Evolutionary conservation across 495 filamentous ascomycete species (phyloP).

Genomic region (Xylaria flabelliformis): DNA sequence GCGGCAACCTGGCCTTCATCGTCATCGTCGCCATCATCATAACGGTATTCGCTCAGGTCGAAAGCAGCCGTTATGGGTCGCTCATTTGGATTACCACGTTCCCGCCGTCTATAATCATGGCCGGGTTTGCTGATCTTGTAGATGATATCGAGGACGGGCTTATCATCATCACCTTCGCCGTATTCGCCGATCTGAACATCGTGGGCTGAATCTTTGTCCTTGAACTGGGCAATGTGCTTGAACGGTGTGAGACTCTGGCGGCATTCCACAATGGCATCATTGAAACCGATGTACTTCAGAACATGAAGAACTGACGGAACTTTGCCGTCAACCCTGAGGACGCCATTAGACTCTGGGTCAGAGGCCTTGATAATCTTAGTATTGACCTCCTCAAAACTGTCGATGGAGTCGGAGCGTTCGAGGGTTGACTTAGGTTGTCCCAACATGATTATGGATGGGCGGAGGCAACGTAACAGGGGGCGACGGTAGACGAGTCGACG

Average conservation of each 20-base stretch:
- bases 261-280: slow-evolving; percentile 32
- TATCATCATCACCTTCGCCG: slow-evolving; percentile 25
- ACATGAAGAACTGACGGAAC: slow-evolving; percentile 38
- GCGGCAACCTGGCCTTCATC: slow-evolving; percentile 15
- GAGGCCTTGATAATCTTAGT: slow-evolving; percentile 23
- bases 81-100: slow-evolving; percentile 7
- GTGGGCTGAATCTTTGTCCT: slow-evolving; percentile 20
- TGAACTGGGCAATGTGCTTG: slow-evolving; percentile 7
- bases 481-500: background rate
- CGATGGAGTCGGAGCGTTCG: slow-evolving; percentile 24
- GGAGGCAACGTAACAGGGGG: background rate
- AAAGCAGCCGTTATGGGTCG: slow-evolving; percentile 27
- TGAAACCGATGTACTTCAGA: slow-evolving; percentile 29
- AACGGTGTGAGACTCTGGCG: slow-evolving; percentile 38
- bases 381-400: slow-evolving; percentile 33
- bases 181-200: slow-evolving; percentile 9
- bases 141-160: slow-evolving; percentile 40
- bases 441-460: slow-evolving; percentile 10
- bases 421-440: slow-evolving; percentile 4
- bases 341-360: slow-evolving; percentile 2
- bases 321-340: slow-evolving; percentile 30
- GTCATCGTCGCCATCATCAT: slow-evolving; percentile 5
- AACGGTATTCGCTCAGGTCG: slow-evolving; percentile 7
- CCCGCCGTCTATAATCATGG: slow-evolving; percentile 5
- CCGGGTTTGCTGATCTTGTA: slow-evolving; percentile 14